Percentiles rank a stretch among this genome's conserved stretches.
These are phyloP conservation scores for Diaporthe destruens DNA, from an alignment of 2,329 filamentous ascomycete species.

Conservation along the genomic window DNA sequence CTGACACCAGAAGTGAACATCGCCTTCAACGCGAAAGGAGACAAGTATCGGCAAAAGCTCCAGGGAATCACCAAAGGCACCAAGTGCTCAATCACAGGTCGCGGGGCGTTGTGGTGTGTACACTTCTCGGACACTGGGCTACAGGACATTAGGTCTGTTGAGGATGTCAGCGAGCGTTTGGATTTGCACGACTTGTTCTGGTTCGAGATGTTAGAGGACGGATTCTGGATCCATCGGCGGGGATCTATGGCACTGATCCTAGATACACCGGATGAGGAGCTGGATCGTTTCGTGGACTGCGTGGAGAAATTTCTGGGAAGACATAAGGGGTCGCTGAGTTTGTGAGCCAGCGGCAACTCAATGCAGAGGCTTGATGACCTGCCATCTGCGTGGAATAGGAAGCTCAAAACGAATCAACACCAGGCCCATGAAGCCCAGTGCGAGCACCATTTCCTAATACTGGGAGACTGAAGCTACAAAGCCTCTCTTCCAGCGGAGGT, in stretches of 20 bases:
- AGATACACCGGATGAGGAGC: conserved; percentile 44
- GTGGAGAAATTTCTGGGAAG: conserved; percentile 36
- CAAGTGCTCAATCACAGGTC: conserved; percentile 54
- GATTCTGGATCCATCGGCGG: conserved; percentile 46
- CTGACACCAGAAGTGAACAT: conserved; percentile 51
- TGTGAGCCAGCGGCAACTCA: not conserved
- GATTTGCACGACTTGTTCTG: conserved; percentile 46
- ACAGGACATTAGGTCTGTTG: conserved; percentile 11
- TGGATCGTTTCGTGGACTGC: conserved; percentile 43
- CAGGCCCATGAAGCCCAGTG: not conserved
- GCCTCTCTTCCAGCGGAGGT: too few species aligned
- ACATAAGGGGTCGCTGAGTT: not conserved
- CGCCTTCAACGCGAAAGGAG: conserved; percentile 50
- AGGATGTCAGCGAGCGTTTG: conserved; percentile 40
- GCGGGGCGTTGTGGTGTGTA: conserved; percentile 53
- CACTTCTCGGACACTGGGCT: conserved; percentile 49
- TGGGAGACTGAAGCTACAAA: too few species aligned
- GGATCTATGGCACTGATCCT: conserved; percentile 45
- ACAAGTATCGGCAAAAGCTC: conserved; percentile 49
- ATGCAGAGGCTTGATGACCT: not conserved
- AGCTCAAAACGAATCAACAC: not conserved
- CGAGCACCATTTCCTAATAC: too few species aligned
- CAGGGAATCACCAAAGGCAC: conserved; percentile 51
- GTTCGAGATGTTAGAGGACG: conserved; percentile 45
- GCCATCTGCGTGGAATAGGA: not conserved